phyloP scores from a whole-genome alignment of 1,284 basidiomycete genomes.

The Mycosarcoma maydis region DNA sequence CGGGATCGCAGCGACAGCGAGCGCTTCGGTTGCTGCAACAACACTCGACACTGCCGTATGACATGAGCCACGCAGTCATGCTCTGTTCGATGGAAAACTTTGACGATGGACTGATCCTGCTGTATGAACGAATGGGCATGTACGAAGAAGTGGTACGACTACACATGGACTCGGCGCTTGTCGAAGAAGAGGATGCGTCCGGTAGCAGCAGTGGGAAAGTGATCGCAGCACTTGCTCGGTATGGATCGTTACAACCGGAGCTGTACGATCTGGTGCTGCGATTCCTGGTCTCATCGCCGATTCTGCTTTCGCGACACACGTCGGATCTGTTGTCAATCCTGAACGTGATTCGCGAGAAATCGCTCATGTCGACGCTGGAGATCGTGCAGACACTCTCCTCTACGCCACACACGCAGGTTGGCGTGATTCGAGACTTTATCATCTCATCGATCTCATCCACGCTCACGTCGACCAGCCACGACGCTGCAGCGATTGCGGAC shows the following conservation, averaged over 20 bases:
- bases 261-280: slow-evolving; percentile 89
- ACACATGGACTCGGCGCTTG: slow-evolving; percentile 76
- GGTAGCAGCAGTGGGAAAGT: slow-evolving; percentile 71
- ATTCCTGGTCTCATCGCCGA: slow-evolving; percentile 79
- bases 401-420: slow-evolving; percentile 82
- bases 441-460: slow-evolving; percentile 79
- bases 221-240: slow-evolving; percentile 76
- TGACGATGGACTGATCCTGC: slow-evolving; percentile 82
- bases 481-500: slow-evolving; percentile 82
- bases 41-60: slow-evolving; percentile 75
- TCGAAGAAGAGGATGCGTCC: slow-evolving; percentile 54
- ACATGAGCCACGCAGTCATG: slow-evolving; percentile 88
- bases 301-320: slow-evolving; percentile 76
- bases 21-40: slow-evolving; percentile 58
- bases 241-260: slow-evolving; percentile 77
- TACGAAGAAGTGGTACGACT: slow-evolving; percentile 92
- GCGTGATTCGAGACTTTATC: slow-evolving; percentile 88
- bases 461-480: slow-evolving; percentile 80
- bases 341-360: slow-evolving; percentile 78
- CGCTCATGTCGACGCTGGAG: slow-evolving; percentile 84
- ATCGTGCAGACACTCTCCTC: slow-evolving; percentile 84
- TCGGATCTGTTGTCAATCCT: slow-evolving; percentile 75
- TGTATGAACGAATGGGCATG: slow-evolving; percentile 95
- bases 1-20: slow-evolving; percentile 14
- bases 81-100: slow-evolving; percentile 86